Evolutionary conservation across 2,329 filamentous ascomycete genomes (phyloP).

Genomic region (Chaetomium globosum): DNA sequence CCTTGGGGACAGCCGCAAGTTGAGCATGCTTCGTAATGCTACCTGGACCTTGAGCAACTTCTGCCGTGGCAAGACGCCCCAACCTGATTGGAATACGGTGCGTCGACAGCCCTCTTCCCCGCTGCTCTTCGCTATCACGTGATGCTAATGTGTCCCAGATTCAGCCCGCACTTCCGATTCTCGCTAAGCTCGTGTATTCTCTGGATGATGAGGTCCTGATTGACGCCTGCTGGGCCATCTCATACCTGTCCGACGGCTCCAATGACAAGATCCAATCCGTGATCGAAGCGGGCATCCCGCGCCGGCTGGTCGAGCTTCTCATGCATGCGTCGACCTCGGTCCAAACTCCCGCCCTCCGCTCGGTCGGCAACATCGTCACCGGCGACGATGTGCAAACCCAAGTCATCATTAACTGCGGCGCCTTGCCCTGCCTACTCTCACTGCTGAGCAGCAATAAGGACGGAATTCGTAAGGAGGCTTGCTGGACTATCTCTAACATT

Average conservation of each 20-base stretch:
- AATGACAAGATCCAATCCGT: slow-evolving; percentile 99
- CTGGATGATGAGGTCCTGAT: slow-evolving; percentile 98
- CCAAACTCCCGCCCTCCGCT: slow-evolving; percentile 94
- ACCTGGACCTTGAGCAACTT: slow-evolving; percentile 99
- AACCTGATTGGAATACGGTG: slow-evolving; percentile 96
- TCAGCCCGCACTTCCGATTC: slow-evolving; percentile 86
- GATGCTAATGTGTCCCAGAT: slow-evolving; percentile 62
- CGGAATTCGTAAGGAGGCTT: slow-evolving; percentile 97
- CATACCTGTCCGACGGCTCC: slow-evolving; percentile 94
- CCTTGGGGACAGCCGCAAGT: slow-evolving; percentile 94
- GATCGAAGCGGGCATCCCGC: slow-evolving; percentile 96
- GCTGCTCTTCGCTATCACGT: slow-evolving; percentile 15
- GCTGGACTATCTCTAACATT: slow-evolving; percentile 99
- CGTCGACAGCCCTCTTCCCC: slow-evolving; percentile 45
- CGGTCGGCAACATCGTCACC: slow-evolving; percentile 97
- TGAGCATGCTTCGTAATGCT: slow-evolving; percentile 98
- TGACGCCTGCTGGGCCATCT: slow-evolving; percentile 99
- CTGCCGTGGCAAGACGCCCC: slow-evolving; percentile 98
- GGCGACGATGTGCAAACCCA: slow-evolving; percentile 98
- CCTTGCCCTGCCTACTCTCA: slow-evolving; percentile 87
- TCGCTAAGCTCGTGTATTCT: slow-evolving; percentile 97
- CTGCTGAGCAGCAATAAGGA: slow-evolving; percentile 97
- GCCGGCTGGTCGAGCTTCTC: slow-evolving; percentile 91
- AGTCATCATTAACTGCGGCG: slow-evolving; percentile 98
- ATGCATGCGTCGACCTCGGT: slow-evolving; percentile 99